Evolutionary conservation across 176 grass and related monocot genomes (phyloP).

Genomic region (Dendrocalamus sinicus): DNA sequence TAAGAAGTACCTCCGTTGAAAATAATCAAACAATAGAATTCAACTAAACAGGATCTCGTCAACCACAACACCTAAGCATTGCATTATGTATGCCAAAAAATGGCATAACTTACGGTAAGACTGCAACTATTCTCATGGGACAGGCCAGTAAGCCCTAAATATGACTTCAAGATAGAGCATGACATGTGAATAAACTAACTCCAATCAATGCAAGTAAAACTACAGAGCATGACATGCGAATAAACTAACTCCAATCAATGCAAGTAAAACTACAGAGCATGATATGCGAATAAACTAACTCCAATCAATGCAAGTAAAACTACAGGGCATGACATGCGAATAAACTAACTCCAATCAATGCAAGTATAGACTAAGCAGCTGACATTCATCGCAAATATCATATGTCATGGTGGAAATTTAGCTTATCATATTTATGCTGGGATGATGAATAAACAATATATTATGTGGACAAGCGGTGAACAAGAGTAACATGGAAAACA

Average conservation of each 20-base stretch:
- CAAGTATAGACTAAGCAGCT: background rate
- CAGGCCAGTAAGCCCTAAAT: background rate
- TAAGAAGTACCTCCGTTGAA: background rate
- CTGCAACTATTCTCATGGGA: conserved; percentile 7
- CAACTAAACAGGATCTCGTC: background rate
- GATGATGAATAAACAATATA: background rate
- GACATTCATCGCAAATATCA: background rate
- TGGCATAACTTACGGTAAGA: background rate
- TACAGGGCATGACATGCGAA: conserved; percentile 4
- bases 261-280: background rate
- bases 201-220: background rate
- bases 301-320: background rate
- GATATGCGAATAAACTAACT: too few species aligned
- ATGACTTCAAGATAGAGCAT: background rate
- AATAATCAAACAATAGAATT: background rate
- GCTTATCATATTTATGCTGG: background rate
- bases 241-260: background rate
- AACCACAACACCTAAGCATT: background rate
- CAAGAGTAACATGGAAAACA: conserved; percentile 2
- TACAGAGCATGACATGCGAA: conserved; percentile 5
- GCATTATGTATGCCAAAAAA: background rate
- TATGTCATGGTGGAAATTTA: background rate
- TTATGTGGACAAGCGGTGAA: background rate
- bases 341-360: background rate
- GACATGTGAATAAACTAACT: background rate